Evolutionary conservation across 176 grass and related monocot species (phyloP).

Genomic region (Rhynchospora tenuis): DNA sequence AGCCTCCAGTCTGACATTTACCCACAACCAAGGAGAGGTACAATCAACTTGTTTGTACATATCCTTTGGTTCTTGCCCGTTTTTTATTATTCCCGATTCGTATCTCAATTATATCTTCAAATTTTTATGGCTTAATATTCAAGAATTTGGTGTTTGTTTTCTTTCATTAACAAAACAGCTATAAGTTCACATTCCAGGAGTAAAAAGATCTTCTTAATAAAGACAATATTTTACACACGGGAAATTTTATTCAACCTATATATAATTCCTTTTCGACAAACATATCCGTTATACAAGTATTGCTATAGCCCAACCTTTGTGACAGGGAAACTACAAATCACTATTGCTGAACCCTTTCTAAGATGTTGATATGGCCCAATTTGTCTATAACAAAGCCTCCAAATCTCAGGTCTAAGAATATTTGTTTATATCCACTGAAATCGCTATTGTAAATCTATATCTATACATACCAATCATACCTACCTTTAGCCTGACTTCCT

Average conservation of each 20-base stretch:
- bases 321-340: neutral
- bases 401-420: neutral
- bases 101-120: neutral
- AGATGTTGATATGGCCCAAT: neutral
- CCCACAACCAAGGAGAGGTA: constrained; percentile 13
- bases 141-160: neutral
- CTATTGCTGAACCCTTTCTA: neutral
- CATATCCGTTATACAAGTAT: neutral
- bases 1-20: neutral
- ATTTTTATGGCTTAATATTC: neutral
- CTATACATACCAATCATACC: neutral
- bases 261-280: neutral
- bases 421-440: neutral
- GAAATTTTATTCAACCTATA: neutral
- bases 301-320: neutral
- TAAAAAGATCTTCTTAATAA: neutral
- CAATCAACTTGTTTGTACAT: constrained; percentile 13
- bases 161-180: neutral
- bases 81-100: neutral
- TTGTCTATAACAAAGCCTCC: neutral
- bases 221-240: neutral
- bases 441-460: neutral
- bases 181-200: neutral
- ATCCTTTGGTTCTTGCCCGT: constrained; percentile 6
- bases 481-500: neutral